Evolutionary conservation across 2,329 filamentous ascomycete genomes (phyloP), one percentile per base, ranked within the genome.

Genomic region (Aspergillus transmontanensis): DNA sequence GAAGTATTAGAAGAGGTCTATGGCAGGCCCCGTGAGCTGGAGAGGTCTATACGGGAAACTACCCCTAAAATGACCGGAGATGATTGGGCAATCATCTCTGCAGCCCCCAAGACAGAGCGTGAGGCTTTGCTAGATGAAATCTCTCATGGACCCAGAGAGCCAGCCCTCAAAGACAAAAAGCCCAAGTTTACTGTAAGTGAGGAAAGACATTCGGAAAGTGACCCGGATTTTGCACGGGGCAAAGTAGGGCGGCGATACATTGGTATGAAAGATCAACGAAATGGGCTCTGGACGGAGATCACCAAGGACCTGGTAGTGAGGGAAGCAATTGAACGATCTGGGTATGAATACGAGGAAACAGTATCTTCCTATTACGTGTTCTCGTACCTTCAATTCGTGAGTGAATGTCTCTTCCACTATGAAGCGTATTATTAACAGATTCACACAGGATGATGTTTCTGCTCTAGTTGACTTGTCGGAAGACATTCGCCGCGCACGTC

Each of bases 221-320:
- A 89, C 80, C 66, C 82, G 77, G 66, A 80, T 81, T 67, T 76
- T 79, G 72, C 78, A 19, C 71, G 71, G 28, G 74, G 76, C 7
- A 75, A 76, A 16, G 76, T 82, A 62, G 79, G 74, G 26, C 84
- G 83, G 58, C 80, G 85, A 36, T 78, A 80, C 56, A 73, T 74
- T 10, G 73, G 73, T 9, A 66, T 75, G 45, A 78, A 77, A 43
- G 72, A 79, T 50, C 73, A 73, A 32, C 74, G 71, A 41, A 85
- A 86, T 61, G 87, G 90, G 64, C 91, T 96, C 82, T 98, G 94
- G 94, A 99, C 95, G 0, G 95, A 98, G 79, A 93, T 99, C 70
- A 96, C 94, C 53, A 97, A 96, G 80, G 94, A 97, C 69, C 80
- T 98, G 41, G 92, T 98, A 19, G 84, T 90, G 63, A 88, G 90